Evolutionary conservation across 140 eudicot species (phyloP).

Genomic region (Oenanthe javanica): DNA sequence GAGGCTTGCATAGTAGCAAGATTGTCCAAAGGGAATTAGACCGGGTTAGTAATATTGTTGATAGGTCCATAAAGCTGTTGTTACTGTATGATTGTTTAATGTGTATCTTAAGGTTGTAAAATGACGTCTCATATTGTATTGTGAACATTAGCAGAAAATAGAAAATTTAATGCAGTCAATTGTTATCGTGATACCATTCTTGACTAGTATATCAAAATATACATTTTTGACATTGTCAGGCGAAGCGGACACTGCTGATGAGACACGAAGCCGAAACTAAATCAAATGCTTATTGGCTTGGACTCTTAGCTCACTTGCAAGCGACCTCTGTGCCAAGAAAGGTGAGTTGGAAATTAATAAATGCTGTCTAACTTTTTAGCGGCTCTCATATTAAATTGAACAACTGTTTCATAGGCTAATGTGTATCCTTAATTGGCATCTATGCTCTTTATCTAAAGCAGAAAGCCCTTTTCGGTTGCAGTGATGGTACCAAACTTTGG

Average conservation of each 20-base stretch:
- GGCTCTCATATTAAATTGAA: neutral
- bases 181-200: neutral
- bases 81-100: neutral
- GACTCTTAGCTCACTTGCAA: conserved; percentile 89
- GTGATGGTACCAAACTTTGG: neutral
- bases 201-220: neutral
- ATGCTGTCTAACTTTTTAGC: neutral
- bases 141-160: neutral
- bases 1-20: conserved; percentile 78
- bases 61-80: no score
- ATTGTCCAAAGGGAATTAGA: conserved; percentile 84
- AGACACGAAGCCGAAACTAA: conserved; percentile 96
- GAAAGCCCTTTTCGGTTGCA: neutral
- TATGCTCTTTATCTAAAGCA: neutral
- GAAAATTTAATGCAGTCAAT: neutral
- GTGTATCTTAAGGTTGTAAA: neutral
- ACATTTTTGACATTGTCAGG: conserved; percentile 40
- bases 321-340: conserved; percentile 92
- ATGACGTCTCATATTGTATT: neutral
- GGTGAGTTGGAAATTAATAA: conserved; percentile 30
- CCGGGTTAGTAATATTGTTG: conserved; percentile 45
- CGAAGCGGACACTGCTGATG: conserved; percentile 84
- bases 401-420: neutral
- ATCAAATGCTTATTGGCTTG: conserved; percentile 98
- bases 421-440: neutral